Base-by-base conservation (phyloP, 306 rosid species). In the Prunus campanulata region DNA sequence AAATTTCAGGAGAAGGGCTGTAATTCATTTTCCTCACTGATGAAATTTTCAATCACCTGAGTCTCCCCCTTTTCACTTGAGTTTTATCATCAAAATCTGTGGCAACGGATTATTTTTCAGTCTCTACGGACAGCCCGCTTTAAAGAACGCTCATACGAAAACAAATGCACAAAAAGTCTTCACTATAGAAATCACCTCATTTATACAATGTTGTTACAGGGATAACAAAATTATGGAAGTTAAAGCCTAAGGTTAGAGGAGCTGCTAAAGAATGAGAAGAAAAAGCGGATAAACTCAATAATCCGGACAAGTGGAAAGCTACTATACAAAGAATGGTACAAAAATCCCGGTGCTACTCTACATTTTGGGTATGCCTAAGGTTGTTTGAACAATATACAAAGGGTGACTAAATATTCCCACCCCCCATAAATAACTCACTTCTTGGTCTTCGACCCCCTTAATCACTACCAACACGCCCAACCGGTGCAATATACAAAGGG, bases 251-350 rank as follows among this genome's bases (percentile, higher is more conserved):
- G 68, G 81, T 70, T 83, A 85, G 79, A 66, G 71, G 88, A 49
- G 15, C 35, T 85, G 71, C 72, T 76, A 86, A 89, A 83, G 88
- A 90, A 87, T 77, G 82, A 55, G 83, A 63, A 57, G 49, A 54
- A 66, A 70, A 74, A 74, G 48, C 79, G 2, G 48, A 54, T 48
- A 70, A 68, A 84, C 85, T 73, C 83, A 68, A 69, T 79, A 71
- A 77, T 50, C 49, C 35, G 57, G 71, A 51, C 79, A 81, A 72
- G 8, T 35, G 63, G 64, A 74, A 83, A 71, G 70, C 80, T 78
- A 74, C 84, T 85, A 65, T 87, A 90, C 88, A 90, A 88, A 92
- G 87, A 89, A 90, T 91, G 88, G 81, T 63, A 71, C 85, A 77
- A 82, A 83, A 74, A 72, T 54, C 70, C 61, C 22, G 70, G 54